A percentile compares a stretch with the other conserved stretches of the same genome.
phyloP scores from a whole-genome alignment of 1,284 basidiomycete genomes.

The Bondarzewia mesenterica region DNA sequence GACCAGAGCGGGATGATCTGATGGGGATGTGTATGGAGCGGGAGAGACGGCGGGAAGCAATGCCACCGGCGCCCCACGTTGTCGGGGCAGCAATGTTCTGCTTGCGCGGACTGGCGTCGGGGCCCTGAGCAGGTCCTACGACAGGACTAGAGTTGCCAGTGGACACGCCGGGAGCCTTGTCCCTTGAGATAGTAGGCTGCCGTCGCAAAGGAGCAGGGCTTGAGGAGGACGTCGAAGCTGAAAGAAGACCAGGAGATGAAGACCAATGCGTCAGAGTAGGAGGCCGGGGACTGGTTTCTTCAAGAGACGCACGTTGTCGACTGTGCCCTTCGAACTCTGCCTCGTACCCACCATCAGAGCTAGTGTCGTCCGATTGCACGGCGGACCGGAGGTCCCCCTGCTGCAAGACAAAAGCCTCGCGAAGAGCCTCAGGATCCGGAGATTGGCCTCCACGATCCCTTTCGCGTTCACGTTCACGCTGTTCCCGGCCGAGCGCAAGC shows the following conservation, averaged over 20 bases:
- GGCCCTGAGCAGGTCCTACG: constrained; percentile 45
- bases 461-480: constrained; percentile 23
- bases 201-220: constrained; percentile 63
- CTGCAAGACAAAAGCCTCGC: constrained; percentile 53
- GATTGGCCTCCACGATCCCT: constrained; percentile 40
- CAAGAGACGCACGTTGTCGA: constrained; percentile 66
- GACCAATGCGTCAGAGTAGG: constrained; percentile 45
- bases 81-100: constrained; percentile 36
- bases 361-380: constrained; percentile 58
- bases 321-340: constrained; percentile 64
- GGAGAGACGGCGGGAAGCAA: constrained; percentile 66
- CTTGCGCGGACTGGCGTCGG: constrained; percentile 57
- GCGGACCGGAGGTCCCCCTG: constrained; percentile 45
- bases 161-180: constrained; percentile 36
- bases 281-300: constrained; percentile 29
- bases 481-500: constrained; percentile 41
- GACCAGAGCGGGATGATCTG: constrained; percentile 60
- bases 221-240: constrained; percentile 53
- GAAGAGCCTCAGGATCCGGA: constrained; percentile 41
- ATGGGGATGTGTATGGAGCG: constrained; percentile 73
- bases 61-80: constrained; percentile 49
- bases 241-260: constrained; percentile 45
- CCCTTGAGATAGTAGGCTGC: constrained; percentile 59
- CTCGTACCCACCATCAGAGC: constrained; percentile 75
- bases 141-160: constrained; percentile 47